Percentiles rank a stretch among this genome's conserved stretches.
Evolutionary conservation across 2,329 filamentous ascomycete species (phyloP).

Genomic region (Tolypocladium pustulatum): DNA sequence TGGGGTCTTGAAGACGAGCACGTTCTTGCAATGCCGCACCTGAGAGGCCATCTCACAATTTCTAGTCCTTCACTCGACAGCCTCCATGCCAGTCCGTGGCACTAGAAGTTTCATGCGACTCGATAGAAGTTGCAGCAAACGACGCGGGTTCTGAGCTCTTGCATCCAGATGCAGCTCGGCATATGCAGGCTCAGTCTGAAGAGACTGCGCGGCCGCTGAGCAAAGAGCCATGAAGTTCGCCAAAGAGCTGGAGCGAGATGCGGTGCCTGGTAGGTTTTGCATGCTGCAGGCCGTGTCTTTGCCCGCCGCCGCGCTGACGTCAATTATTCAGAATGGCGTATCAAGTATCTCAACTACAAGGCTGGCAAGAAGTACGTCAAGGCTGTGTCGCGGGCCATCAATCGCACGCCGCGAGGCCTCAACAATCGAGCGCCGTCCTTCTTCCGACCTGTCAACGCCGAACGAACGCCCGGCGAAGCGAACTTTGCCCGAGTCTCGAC

Average conservation of each 20-base stretch:
- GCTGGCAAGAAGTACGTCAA: slow-evolving; percentile 92
- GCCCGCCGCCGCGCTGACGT: not conserved
- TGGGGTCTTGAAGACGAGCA: not conserved
- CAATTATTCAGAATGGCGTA: slow-evolving; percentile 61
- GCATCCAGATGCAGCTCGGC: not conserved
- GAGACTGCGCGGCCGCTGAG: slow-evolving; percentile 5
- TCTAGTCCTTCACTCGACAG: slow-evolving; percentile 1
- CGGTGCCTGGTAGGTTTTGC: slow-evolving; percentile 59
- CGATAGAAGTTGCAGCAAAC: not conserved
- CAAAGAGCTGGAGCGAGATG: slow-evolving; percentile 74
- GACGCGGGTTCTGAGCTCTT: not conserved
- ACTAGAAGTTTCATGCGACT: not conserved
- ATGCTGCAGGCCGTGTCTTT: not conserved
- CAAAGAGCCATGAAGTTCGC: slow-evolving; percentile 50
- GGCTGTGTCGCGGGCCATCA: slow-evolving; percentile 62
- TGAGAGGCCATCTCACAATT: slow-evolving; percentile 2
- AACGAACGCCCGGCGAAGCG: not conserved
- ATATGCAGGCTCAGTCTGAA: not conserved
- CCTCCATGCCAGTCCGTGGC: slow-evolving; percentile 3
- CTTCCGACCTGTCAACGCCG: slow-evolving; percentile 11
- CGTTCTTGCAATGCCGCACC: not conserved
- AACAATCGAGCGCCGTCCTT: slow-evolving; percentile 21
- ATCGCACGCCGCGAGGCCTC: slow-evolving; percentile 39
- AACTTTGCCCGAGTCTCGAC: not conserved
- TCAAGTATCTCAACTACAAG: slow-evolving; percentile 94